Conservation (phyloP, 2,329 filamentous ascomycete species). For the Pseudogymnoascus sp. region DNA sequence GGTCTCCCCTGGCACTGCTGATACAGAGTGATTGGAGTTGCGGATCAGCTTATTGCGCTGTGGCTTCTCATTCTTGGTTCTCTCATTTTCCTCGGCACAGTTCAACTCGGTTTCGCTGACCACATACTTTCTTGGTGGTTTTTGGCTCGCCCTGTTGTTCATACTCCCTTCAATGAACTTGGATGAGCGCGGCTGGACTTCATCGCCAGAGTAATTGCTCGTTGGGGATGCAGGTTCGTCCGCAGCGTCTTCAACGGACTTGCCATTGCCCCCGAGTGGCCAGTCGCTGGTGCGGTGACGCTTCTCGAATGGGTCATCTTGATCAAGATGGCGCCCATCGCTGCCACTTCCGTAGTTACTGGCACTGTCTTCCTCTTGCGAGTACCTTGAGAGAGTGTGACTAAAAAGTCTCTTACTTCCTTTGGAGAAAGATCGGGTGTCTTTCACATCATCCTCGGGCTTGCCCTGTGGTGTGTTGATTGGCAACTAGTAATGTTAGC, state of each 20-base stretch:
- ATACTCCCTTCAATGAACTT: constrained; percentile 74
- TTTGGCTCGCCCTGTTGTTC: constrained; percentile 69
- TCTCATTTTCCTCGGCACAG: background rate
- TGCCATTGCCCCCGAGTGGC: constrained; percentile 27
- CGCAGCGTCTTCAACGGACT: background rate
- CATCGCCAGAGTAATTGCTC: constrained; percentile 5
- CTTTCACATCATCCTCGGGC: background rate
- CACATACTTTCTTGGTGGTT: constrained; percentile 39
- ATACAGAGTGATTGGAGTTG: background rate
- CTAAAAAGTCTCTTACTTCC: constrained; percentile 29
- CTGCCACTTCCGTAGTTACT: constrained; percentile 29
- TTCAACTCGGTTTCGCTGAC: constrained; percentile 12
- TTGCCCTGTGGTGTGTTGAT: background rate
- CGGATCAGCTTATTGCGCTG: background rate
- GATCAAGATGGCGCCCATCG: constrained; percentile 17
- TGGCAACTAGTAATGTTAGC: background rate
- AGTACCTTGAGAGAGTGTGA: constrained; percentile 20
- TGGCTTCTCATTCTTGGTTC: background rate
- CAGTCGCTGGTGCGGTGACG: constrained; percentile 38
- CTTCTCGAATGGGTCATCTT: constrained; percentile 32
- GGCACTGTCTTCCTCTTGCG: constrained; percentile 16
- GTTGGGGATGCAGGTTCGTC: constrained; percentile 15
- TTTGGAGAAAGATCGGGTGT: background rate
- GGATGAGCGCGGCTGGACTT: constrained; percentile 42
- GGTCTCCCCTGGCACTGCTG: background rate